Evolutionary conservation across 257 asterid species (phyloP).

Genomic region (Voacanga thouarsii): DNA sequence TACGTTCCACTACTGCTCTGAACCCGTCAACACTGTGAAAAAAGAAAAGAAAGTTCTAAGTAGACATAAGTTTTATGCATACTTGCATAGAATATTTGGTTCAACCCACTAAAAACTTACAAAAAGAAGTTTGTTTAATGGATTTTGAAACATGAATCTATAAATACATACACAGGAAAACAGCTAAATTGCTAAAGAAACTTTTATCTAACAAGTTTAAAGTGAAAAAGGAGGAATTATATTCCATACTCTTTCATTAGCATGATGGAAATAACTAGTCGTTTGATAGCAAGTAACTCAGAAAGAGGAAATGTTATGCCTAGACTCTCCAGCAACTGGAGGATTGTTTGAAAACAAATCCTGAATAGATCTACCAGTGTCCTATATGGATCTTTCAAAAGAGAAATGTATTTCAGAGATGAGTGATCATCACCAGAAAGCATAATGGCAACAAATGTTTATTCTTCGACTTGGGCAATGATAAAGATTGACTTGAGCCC

Average conservation of each 20-base stretch:
- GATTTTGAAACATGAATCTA: neutral
- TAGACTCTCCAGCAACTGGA: neutral
- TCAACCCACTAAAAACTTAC: neutral
- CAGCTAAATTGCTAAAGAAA: neutral
- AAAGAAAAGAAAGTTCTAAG: neutral
- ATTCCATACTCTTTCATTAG: neutral
- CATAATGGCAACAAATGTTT: neutral
- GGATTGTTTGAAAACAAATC: neutral
- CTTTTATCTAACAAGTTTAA: neutral
- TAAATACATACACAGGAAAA: neutral
- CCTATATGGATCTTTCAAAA: neutral
- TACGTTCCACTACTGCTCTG: conserved; percentile 84
- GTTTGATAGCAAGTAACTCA: neutral
- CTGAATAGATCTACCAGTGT: neutral
- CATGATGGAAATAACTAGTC: neutral
- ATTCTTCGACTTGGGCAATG: neutral
- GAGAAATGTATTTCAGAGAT: neutral
- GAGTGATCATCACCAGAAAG: neutral
- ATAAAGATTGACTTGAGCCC: neutral
- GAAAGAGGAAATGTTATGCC: neutral
- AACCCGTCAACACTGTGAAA: conserved; percentile 69
- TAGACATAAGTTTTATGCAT: neutral
- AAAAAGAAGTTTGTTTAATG: neutral
- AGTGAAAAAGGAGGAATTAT: neutral
- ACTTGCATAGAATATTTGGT: neutral